A percentile compares a stretch with the other conserved stretches of the same genome.
Evolutionary conservation across 768 basidiomycete genomes (phyloP).

Genomic region (Boletus vinaceobasis): DNA sequence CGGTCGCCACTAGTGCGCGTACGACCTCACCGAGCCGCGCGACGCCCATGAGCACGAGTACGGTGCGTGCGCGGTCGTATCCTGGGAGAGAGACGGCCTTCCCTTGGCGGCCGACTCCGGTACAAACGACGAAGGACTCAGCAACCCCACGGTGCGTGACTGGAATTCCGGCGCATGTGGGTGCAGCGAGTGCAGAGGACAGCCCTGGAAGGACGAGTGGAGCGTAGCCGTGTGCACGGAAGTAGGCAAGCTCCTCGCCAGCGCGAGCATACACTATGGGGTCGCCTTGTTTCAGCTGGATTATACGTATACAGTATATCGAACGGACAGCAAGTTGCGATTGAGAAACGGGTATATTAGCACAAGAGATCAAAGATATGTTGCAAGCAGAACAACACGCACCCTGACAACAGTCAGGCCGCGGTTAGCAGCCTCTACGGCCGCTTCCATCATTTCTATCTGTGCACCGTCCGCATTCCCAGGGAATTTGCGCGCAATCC

Average conservation of each 20-base stretch:
- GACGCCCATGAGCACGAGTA: slow-evolving; percentile 93
- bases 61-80: slow-evolving; percentile 77
- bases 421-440: slow-evolving; percentile 72
- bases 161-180: slow-evolving; percentile 86
- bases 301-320: neutral
- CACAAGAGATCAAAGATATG: neutral
- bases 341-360: neutral
- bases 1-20: slow-evolving; percentile 44
- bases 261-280: slow-evolving; percentile 92
- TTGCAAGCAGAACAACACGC: slow-evolving; percentile 27
- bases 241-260: slow-evolving; percentile 92
- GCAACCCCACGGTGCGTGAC: slow-evolving; percentile 95
- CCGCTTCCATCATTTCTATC: slow-evolving; percentile 90
- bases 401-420: slow-evolving; percentile 89
- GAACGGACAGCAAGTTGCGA: neutral
- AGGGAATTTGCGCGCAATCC: slow-evolving; percentile 95
- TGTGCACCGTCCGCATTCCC: slow-evolving; percentile 97
- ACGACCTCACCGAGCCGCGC: slow-evolving; percentile 78
- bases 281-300: slow-evolving; percentile 93
- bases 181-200: slow-evolving; percentile 84
- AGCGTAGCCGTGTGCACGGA: slow-evolving; percentile 82
- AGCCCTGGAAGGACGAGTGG: slow-evolving; percentile 87
- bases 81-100: slow-evolving; percentile 81
- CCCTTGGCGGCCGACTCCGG: slow-evolving; percentile 87
- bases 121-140: slow-evolving; percentile 86